Conservation (phyloP, 495 filamentous ascomycete genomes). For the Hyphodiscus hymeniophilus region DNA sequence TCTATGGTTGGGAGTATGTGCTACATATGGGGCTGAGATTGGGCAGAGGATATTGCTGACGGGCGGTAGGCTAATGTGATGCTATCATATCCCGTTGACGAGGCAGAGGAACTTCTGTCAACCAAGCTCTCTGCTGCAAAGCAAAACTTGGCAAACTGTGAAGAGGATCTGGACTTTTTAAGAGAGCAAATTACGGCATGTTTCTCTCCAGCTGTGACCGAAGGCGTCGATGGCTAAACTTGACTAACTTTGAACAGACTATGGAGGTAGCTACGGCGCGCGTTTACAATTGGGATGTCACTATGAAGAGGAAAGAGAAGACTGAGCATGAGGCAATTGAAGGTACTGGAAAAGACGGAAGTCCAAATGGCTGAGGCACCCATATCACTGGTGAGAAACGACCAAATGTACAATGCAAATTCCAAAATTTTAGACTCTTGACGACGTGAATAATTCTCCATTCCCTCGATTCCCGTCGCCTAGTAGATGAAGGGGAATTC, state of each 20-base stretch:
- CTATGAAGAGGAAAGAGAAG: slow-evolving; percentile 87
- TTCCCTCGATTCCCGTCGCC: too few species aligned
- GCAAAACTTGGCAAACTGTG: slow-evolving; percentile 70
- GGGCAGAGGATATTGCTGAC: slow-evolving; percentile 2
- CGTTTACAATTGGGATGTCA: slow-evolving; percentile 99
- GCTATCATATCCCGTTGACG: slow-evolving; percentile 84
- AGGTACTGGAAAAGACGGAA: slow-evolving; percentile 16
- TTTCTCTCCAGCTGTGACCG: not conserved
- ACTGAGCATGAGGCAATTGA: slow-evolving; percentile 41
- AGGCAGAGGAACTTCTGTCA: slow-evolving; percentile 71
- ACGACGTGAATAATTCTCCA: not conserved
- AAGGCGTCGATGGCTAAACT: not conserved
- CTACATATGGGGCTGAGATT: not conserved
- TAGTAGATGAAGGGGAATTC: not conserved
- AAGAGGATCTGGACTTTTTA: slow-evolving; percentile 95
- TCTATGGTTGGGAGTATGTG: slow-evolving; percentile 78
- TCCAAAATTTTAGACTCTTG: not conserved
- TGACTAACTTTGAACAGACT: slow-evolving; percentile 45
- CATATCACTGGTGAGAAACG: not conserved
- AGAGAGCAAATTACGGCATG: slow-evolving; percentile 91
- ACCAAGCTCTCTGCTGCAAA: slow-evolving; percentile 76
- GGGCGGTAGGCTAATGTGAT: slow-evolving; percentile 79
- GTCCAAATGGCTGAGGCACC: slow-evolving; percentile 15
- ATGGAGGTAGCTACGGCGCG: slow-evolving; percentile 92
- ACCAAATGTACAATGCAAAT: not conserved